Evolutionary conservation across 2,329 filamentous ascomycete species (phyloP), one percentile per base, ranked within the genome.

Genomic region (Emericellopsis atlantica): DNA sequence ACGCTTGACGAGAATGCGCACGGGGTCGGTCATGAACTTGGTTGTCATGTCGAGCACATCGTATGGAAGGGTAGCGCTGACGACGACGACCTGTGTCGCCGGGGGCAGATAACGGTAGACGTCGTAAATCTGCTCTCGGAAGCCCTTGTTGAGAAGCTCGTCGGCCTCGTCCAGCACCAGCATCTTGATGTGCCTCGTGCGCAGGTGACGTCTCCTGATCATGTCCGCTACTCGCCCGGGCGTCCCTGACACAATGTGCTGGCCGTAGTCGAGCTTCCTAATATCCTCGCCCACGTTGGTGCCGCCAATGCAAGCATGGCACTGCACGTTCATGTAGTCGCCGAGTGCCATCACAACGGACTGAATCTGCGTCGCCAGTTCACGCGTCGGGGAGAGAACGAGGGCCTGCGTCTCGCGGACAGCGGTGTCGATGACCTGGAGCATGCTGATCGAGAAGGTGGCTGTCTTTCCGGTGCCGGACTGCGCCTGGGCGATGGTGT

Each of bases 261-360:
- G 92, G 48, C 92, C 92, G 54, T 96, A 92, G 61, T 96, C 88
- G 46, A 98, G 84, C 67, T 94, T 94, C 61, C 86, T 82, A 52
- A 98, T 98, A 58, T 98, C 92, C 60, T 96, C 92, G 52, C 92
- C 88, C 32, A 98, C 89, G 57, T 95, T 96, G 50, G 92, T 98
- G 45, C 92, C 92, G 51, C 92, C 92, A 55, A 98, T 96, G 65
- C 92, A 98, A 44, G 92, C 90, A 56, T 98, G 92, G 67, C 92
- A 98, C 65, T 98, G 89, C 4, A 98, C 87, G 58, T 95, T 95
- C 92, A 98, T 96, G 72, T 95, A 98, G 65, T 98, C 92, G 49
- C 92, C 92, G n/a, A 98, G 77, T n/a, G 92, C 92, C 80, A 96
- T 94, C 52, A 98, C 84, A 44, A 98, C 92, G 31, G 87, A 95